Conservation (phyloP, 768 basidiomycete genomes). For the Podaxis sp. region DNA sequence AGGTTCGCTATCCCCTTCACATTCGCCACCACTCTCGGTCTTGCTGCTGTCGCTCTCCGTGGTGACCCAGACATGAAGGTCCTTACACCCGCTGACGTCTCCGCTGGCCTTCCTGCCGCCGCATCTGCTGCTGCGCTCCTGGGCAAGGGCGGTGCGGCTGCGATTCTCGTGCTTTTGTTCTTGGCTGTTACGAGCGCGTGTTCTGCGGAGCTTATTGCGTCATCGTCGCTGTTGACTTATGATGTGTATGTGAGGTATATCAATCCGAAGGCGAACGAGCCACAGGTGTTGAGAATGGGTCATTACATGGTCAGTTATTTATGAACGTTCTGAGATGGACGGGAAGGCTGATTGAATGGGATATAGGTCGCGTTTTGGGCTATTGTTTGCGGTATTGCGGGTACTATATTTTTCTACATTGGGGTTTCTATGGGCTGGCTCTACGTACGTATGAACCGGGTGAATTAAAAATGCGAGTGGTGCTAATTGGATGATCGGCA, state of each 20-base stretch:
- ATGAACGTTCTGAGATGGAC: not conserved
- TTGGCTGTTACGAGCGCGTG: conserved; percentile 78
- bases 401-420: conserved; percentile 85
- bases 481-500: not conserved
- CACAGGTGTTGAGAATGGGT: conserved; percentile 66
- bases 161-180: conserved; percentile 80
- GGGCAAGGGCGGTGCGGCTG: conserved; percentile 76
- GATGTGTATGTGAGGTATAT: conserved; percentile 87
- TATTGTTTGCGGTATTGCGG: conserved; percentile 78
- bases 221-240: conserved; percentile 80
- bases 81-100: conserved; percentile 62
- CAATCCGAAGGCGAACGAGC: conserved; percentile 78
- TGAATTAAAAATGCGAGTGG: not conserved
- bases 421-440: conserved; percentile 95
- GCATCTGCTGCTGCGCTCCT: conserved; percentile 82
- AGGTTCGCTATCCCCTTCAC: conserved; percentile 87
- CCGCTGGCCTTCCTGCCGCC: conserved; percentile 85
- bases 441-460: conserved; percentile 60
- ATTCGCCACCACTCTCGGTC: conserved; percentile 84
- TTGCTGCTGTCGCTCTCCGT: conserved; percentile 81
- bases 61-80: conserved; percentile 55
- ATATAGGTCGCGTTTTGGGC: conserved; percentile 66
- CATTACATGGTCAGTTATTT: conserved; percentile 55
- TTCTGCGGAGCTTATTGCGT: conserved; percentile 89
- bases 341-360: not conserved